Base-by-base conservation (phyloP, 805 yeast genomes). In the Candida cerambycidarum region DNA sequence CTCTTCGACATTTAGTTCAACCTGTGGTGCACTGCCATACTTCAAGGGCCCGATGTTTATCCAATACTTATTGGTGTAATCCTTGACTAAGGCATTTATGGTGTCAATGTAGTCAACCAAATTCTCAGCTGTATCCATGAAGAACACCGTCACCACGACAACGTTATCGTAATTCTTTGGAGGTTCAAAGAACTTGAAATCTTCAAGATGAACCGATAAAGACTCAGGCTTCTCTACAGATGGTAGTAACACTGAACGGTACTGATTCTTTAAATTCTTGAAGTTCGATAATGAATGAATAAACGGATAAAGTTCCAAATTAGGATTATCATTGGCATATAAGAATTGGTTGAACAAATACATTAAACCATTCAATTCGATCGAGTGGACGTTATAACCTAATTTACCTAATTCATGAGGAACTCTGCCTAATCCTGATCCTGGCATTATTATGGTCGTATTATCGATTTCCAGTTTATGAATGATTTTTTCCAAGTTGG, bases 101-200 rank as follows among this genome's bases (percentile, higher is more conserved):
- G 83, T 63, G 41, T 83, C 84, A 42, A 92, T 61, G 60, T 90
- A 90, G 31, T 80, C 83, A 48, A 92, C 70, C 38, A 88, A 58
- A 55, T 90, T 87, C 54, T 88, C 95, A 0, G 97, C 97, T 0
- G 98, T 92, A 62, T 92, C 98, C 19, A 92, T 71, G 63, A 92
- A 90, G 57, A 85, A 92, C 4, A 83, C 84, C 0, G 86, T 74
- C 3, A 82, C 77, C 1, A 85, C 69, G 4, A 83, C 74, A 15
- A 84, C 63, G 43, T 73, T 73, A 2, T 76, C 73, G 33, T 67
- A 65, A 3, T 41, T 10, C 3, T 54, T 44, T 0, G 55, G 53
- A 8, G 46, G 42, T 1, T 62, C 58, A 52, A 84, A 80, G 38
- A 69, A 66, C 34, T 79, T 69, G 56, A 92, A 89, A 61, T 90